Conservation (phyloP, 768 basidiomycete species). For the Candolleomyces aberdarensis region DNA sequence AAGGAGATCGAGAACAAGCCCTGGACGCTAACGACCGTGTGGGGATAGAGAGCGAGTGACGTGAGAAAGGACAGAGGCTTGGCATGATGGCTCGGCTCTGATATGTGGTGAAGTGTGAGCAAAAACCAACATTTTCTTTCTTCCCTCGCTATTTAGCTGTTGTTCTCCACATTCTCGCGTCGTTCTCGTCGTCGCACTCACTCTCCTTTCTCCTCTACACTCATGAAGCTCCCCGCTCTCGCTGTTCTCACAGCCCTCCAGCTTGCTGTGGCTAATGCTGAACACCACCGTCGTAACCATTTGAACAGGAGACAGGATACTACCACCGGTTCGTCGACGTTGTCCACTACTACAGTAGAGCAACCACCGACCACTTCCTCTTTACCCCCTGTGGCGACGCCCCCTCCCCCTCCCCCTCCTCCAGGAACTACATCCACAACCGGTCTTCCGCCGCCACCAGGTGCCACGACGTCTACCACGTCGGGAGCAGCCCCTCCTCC, state of each 20-base stretch:
- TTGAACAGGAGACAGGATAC: slow-evolving; percentile 37
- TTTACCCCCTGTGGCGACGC: slow-evolving; percentile 12
- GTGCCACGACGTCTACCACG: slow-evolving; percentile 7
- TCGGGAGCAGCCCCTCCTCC: slow-evolving; percentile 9
- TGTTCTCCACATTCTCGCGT: slow-evolving; percentile 3
- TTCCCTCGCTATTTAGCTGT: slow-evolving; percentile 1
- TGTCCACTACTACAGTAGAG: too few species aligned
- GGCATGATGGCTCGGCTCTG: not conserved
- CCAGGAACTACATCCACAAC: slow-evolving; percentile 11
- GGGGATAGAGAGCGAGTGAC: not conserved
- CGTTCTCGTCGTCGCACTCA: slow-evolving; percentile 17
- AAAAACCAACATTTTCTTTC: not conserved
- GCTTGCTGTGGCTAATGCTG: slow-evolving; percentile 33
- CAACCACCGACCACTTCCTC: slow-evolving; percentile 5
- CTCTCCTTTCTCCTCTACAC: slow-evolving; percentile 24
- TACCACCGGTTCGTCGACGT: slow-evolving; percentile 9
- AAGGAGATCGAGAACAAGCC: too few species aligned
- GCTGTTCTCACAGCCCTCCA: slow-evolving; percentile 43
- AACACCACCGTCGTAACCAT: slow-evolving; percentile 30
- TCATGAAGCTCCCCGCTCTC: slow-evolving; percentile 45
- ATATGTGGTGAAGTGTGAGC: not conserved
- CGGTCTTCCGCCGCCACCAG: slow-evolving; percentile 4
- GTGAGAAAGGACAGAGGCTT: not conserved
- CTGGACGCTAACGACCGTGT: not conserved
- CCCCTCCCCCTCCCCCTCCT: slow-evolving; percentile 10